A percentile compares a stretch with the other conserved stretches of the same genome.
Evolutionary conservation across 176 grass and related monocot genomes (phyloP).

Genomic region (Bromus sterilis): DNA sequence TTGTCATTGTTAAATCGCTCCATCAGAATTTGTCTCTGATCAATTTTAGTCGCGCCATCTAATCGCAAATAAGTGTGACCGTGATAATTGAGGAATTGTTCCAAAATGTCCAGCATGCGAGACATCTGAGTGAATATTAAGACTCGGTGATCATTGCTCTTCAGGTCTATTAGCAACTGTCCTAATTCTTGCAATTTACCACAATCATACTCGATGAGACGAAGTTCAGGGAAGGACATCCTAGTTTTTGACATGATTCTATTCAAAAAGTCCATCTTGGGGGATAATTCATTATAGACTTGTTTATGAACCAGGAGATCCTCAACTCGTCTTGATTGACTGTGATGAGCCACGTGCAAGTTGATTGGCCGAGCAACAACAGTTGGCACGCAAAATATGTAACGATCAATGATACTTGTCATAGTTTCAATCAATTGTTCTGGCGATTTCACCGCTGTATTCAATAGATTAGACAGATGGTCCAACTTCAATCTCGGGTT

Average conservation of each 20-base stretch:
- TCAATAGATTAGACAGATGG: too few species aligned
- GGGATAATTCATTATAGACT: conserved; percentile 35
- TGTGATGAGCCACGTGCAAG: too few species aligned
- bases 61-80: conserved; percentile 85
- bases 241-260: too few species aligned
- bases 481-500: too few species aligned
- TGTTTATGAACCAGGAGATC: too few species aligned
- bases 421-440: too few species aligned
- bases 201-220: conserved; percentile 91
- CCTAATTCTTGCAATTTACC: conserved; percentile 86
- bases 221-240: conserved; percentile 91
- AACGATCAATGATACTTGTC: too few species aligned
- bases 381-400: too few species aligned
- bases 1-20: conserved; percentile 88
- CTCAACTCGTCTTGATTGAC: too few species aligned
- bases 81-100: conserved; percentile 91
- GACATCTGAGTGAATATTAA: conserved; percentile 98
- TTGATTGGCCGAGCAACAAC: too few species aligned
- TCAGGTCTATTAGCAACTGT: conserved; percentile 59
- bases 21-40: conserved; percentile 87
- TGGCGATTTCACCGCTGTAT: too few species aligned
- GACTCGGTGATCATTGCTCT: conserved; percentile 68
- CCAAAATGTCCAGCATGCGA: conserved; percentile 88
- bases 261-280: too few species aligned
- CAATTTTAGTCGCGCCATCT: conserved; percentile 80